phyloP scores from a whole-genome alignment of 1,139 yeast species.

The Geotrichum aggregatum region DNA sequence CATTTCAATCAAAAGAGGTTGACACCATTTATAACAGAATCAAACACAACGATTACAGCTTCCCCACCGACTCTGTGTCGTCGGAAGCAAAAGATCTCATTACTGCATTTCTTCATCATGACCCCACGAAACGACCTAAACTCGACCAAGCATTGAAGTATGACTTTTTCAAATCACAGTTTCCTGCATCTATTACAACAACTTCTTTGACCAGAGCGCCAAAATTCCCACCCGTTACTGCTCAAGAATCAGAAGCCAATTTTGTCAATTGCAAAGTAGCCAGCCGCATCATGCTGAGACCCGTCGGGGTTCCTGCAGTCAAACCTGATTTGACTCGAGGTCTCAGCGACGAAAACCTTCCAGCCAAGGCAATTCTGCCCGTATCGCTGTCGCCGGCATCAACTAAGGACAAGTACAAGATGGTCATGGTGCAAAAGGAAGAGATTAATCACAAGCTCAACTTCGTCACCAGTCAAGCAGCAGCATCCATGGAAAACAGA shows the following conservation, averaged over 20 bases:
- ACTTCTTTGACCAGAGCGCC: conserved; percentile 62
- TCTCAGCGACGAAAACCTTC: conserved; percentile 1
- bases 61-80: conserved; percentile 74
- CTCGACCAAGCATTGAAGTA: conserved; percentile 74
- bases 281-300: conserved; percentile 51
- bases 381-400: conserved; percentile 90
- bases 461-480: not conserved
- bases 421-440: conserved; percentile 39
- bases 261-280: conserved; percentile 46
- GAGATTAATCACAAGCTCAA: conserved; percentile 16
- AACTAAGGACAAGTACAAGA: conserved; percentile 81
- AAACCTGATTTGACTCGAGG: conserved; percentile 6
- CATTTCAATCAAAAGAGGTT: conserved; percentile 94
- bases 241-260: conserved; percentile 63
- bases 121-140: conserved; percentile 78
- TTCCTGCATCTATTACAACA: conserved; percentile 59
- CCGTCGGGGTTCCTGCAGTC: conserved; percentile 36
- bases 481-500: not conserved
- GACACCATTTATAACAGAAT: conserved; percentile 88
- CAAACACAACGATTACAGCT: conserved; percentile 72
- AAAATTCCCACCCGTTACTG: conserved; percentile 51
- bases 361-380: conserved; percentile 51
- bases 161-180: conserved; percentile 68
- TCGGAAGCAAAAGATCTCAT: conserved; percentile 70
- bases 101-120: conserved; percentile 63